A percentile compares a stretch with the other conserved stretches of the same genome.
phyloP scores from a whole-genome alignment of 2,329 filamentous ascomycete genomes.

The Aspergillus brasiliensis region DNA sequence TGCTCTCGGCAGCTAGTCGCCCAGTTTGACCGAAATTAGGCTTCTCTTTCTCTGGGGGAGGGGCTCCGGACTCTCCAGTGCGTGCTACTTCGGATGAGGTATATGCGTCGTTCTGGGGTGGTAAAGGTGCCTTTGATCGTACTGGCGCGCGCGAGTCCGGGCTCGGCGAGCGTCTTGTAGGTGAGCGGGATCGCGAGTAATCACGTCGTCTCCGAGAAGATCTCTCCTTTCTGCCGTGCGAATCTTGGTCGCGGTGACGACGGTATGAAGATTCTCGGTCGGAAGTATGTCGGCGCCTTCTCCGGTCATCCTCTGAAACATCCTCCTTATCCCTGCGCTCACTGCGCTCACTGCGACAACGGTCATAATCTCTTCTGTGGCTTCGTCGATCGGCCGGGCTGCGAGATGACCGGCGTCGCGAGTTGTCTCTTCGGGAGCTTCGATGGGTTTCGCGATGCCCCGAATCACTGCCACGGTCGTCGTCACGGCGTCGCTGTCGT shows the following conservation, averaged over 20 bases:
- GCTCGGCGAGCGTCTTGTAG: constrained; percentile 28
- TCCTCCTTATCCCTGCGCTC: constrained; percentile 29
- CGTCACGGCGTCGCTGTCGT: constrained; percentile 23
- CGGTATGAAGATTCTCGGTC: constrained; percentile 29
- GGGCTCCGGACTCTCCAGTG: constrained; percentile 26
- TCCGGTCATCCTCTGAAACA: constrained; percentile 29
- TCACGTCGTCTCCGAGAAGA: constrained; percentile 27
- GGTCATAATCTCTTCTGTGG: constrained; percentile 24
- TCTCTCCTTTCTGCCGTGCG: constrained; percentile 22
- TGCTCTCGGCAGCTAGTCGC: constrained; percentile 82
- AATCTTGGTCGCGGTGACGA: constrained; percentile 27
- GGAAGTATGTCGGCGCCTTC: constrained; percentile 31
- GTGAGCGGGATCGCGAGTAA: constrained; percentile 32
- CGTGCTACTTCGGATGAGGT: constrained; percentile 31
- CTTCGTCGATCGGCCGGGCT: constrained; percentile 29
- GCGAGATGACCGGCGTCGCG: constrained; percentile 27
- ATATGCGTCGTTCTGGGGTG: constrained; percentile 51
- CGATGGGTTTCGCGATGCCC: constrained; percentile 30
- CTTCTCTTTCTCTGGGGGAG: constrained; percentile 64
- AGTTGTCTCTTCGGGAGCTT: constrained; percentile 30
- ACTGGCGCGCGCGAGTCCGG: constrained; percentile 29
- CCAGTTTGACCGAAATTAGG: constrained; percentile 84
- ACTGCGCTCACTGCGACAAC: constrained; percentile 26
- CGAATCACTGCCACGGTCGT: constrained; percentile 26
- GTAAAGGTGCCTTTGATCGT: constrained; percentile 45